Percentiles rank a stretch among this genome's conserved stretches.
These are phyloP conservation scores for Ambrosia hybrid DNA, from an alignment of 140 eudicot species.

Conservation along the genomic window DNA sequence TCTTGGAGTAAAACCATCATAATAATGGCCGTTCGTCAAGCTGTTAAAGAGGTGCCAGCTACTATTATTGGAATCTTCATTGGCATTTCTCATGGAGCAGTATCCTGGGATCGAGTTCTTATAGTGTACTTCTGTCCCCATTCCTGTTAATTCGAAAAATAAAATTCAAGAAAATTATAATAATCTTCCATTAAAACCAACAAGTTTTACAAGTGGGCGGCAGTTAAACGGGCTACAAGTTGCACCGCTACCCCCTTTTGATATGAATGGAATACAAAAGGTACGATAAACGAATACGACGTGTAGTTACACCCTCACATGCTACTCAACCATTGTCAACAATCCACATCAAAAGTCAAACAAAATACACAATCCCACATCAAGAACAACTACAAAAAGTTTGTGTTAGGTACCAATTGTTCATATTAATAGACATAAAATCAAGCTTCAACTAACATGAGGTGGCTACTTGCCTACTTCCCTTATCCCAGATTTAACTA, in stretches of 20 bases:
- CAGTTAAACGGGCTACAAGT: too few relatives aligned
- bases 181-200: neutral
- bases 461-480: neutral
- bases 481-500: slow-evolving; percentile 15
- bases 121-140: slow-evolving; percentile 83
- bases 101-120: slow-evolving; percentile 64
- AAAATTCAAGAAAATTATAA: neutral
- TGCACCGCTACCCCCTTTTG: too few relatives aligned
- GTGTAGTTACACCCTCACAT: neutral
- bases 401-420: slow-evolving; percentile 12
- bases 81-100: slow-evolving; percentile 87
- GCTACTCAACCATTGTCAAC: slow-evolving; percentile 8
- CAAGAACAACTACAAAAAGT: neutral
- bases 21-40: slow-evolving; percentile 60
- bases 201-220: too few relatives aligned
- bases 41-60: slow-evolving; percentile 67
- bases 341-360: neutral
- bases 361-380: slow-evolving; percentile 13
- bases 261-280: too few relatives aligned
- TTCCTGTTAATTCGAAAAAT: slow-evolving; percentile 44
- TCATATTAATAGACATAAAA: neutral
- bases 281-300: too few relatives aligned
- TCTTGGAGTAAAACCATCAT: slow-evolving; percentile 54
- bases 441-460: neutral
- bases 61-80: slow-evolving; percentile 74